These are phyloP conservation scores for Platanthera zijinensis DNA, from an alignment of 106 monocot species.

Conservation along the genomic window DNA sequence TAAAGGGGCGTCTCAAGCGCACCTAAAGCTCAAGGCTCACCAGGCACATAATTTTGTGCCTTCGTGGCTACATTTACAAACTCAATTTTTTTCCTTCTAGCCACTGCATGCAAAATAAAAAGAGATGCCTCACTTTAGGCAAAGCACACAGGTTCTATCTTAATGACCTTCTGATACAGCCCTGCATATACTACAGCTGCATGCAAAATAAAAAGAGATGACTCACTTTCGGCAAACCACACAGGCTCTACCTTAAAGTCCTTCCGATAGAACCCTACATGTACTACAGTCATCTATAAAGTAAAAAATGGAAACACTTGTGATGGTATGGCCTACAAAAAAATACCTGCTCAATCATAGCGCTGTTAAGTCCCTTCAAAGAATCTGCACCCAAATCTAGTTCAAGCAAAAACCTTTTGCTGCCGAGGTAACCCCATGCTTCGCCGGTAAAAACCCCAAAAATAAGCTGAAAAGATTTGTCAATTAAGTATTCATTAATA, in stretches of 20 bases:
- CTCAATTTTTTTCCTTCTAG: neutral
- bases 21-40: too few relatives aligned
- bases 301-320: neutral
- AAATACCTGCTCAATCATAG: conserved; percentile 75
- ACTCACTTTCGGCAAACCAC: neutral
- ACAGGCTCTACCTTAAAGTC: neutral
- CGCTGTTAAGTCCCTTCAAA: conserved; percentile 52
- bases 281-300: neutral
- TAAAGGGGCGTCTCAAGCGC: too few relatives aligned
- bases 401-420: conserved; percentile 83
- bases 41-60: too few relatives aligned
- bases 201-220: neutral
- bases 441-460: conserved; percentile 91
- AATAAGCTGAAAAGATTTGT: conserved; percentile 51
- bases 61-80: neutral
- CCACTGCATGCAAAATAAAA: neutral
- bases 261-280: neutral
- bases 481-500: neutral
- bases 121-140: neutral
- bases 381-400: conserved; percentile 55
- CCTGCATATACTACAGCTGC: neutral
- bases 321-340: neutral
- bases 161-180: neutral
- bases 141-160: neutral
- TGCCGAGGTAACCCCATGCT: conserved; percentile 99